Base-by-base conservation (phyloP, 176 grass and related monocot genomes). In the Phoenix roebelenii region DNA sequence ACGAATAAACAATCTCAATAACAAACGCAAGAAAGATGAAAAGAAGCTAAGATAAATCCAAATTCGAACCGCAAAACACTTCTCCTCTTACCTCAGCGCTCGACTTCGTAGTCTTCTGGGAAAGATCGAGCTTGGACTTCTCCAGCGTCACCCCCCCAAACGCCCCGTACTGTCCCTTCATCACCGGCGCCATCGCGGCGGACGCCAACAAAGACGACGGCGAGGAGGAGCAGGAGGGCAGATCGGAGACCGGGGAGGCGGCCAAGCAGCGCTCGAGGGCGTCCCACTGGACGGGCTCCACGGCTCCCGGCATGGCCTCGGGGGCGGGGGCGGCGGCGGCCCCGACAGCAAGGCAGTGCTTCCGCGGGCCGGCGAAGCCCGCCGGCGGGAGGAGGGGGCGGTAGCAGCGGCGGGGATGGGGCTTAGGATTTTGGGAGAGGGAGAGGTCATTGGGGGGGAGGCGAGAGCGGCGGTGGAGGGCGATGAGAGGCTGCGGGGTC, bases 51-150 rank as follows among this genome's bases (percentile, higher is more conserved):
- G 54, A 39, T 30, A 7, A 16, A 24, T 60, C n/a, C 4, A 50
- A 20, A 23, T 78, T 12, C 7, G 7, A 44, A 44, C 10, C 35
- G 35, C 35, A 44, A 44, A 44, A 44, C 35, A 9, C 1, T 44
- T 44, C 35, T 39, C 35, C 35, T 14, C 10, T 44, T 12, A 98
- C 93, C 87, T 98, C 87, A 19, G 87, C 81, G 55, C 63, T 77
- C 49, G 74, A 77, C 67, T 74, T 79, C 74, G 65, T 92, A 15
- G 74, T 74, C 14, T 71, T 68, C 67, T 83, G 75, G 15, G 73
- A 82, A 4, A 80, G 65, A 44, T 85, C 81, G n/a, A 85, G 73
- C 87, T 98, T 85, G 23, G 90, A 63, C 76, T 82, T 80, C 73
- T 88, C 75, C 15, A 88, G 67, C 52, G 84, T 78, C 56, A 82